Evolutionary conservation across 2,329 filamentous ascomycete genomes (phyloP), one percentile per base, ranked within the genome.

Genomic region (Seiridium unicorne): DNA sequence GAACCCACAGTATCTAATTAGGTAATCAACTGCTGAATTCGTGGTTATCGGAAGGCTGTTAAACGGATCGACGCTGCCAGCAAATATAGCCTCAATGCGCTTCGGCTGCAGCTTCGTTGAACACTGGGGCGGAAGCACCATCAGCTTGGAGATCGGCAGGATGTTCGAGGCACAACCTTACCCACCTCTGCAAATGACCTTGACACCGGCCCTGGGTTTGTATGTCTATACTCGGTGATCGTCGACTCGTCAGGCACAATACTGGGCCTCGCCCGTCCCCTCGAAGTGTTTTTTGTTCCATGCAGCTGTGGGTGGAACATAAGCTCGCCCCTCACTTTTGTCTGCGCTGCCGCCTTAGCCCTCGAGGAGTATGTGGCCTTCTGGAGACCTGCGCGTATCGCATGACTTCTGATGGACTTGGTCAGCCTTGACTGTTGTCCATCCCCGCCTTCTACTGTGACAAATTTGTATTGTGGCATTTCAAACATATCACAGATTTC

Each of bases 1-100:
- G 8, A 11, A 59, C 60, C 42, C 44, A 60, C 60, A 47, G 48
- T 58, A 61, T 35, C 18, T 61, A 46, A 60, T 47, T 51, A 61
- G 42, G 35, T 36, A 34, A 18, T 61, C 57, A 4, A 60, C 57
- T 9, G 53, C 35, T 6, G 42, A 10, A 48, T 31, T 58, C 51
- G 54, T 40, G 8, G 35, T 6, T 26, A 48, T 26, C 26, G 58
- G 51, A 42, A 59, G 58, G 4, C 58, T 44, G 34, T 56, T 18
- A 40, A 59, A 59, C 1, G 51, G 58, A 46, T 59, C 58, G 32
- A 57, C n/a, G 13, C 44, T 51, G n/a, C 44, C 55, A 26, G n/a
- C 55, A 4, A 5, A 48, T n/a, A 48, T 3, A 48, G 46, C 13
- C 46, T 48, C 8, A 9, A 48, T 32, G n/a, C 18, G 46, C 8